phyloP scores from a whole-genome alignment of 2,329 filamentous ascomycete species.

The Exophiala xenobiotica region DNA sequence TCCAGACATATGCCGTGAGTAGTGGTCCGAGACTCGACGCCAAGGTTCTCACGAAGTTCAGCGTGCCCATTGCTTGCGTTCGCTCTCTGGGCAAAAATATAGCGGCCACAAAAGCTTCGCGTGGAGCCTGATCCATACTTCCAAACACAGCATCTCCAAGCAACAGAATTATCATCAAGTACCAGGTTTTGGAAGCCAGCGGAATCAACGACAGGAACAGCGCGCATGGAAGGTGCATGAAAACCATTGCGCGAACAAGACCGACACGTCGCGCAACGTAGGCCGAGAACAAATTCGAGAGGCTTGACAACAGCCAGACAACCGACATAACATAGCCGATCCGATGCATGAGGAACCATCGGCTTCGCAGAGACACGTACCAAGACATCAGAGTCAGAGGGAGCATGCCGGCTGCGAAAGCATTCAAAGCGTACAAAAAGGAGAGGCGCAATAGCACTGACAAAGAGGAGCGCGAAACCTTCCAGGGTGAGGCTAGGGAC shows the following conservation, averaged over 20 bases:
- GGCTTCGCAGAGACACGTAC: slow-evolving; percentile 29
- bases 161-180: slow-evolving; percentile 58
- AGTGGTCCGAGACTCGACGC: slow-evolving; percentile 62
- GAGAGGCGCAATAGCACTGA: slow-evolving; percentile 62
- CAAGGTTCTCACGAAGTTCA: slow-evolving; percentile 67
- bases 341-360: slow-evolving; percentile 31
- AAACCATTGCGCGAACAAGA: slow-evolving; percentile 56
- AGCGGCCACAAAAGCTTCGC: slow-evolving; percentile 66
- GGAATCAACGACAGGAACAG: slow-evolving; percentile 64
- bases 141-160: slow-evolving; percentile 61
- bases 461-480: slow-evolving; percentile 47
- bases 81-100: slow-evolving; percentile 63
- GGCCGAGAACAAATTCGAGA: slow-evolving; percentile 41
- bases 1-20: slow-evolving; percentile 62
- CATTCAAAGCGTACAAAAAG: slow-evolving; percentile 65
- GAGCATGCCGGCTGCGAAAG: slow-evolving; percentile 68
- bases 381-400: slow-evolving; percentile 49
- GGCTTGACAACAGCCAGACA: slow-evolving; percentile 53
- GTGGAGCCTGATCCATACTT: slow-evolving; percentile 70
- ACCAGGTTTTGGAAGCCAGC: slow-evolving; percentile 50
- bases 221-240: slow-evolving; percentile 60
- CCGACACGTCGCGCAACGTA: slow-evolving; percentile 57
- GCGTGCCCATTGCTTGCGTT: slow-evolving; percentile 68
- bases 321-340: slow-evolving; percentile 43
- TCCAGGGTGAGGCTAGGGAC: slow-evolving; percentile 28